A percentile compares a stretch with the other conserved stretches of the same genome.
These are phyloP conservation scores for Naganishia randhawae DNA, from an alignment of 768 basidiomycete species.

Conservation along the genomic window DNA sequence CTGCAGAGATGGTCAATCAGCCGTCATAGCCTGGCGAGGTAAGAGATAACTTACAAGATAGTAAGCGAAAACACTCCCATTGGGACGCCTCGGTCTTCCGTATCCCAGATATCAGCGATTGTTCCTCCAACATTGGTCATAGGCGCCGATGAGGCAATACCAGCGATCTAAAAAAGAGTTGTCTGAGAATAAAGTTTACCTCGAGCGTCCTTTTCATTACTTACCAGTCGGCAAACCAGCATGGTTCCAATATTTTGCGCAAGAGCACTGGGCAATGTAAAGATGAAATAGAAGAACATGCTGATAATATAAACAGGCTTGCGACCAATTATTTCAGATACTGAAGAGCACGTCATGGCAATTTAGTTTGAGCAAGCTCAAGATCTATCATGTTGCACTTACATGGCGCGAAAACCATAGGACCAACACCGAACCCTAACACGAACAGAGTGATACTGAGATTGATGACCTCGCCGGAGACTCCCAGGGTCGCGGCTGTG, in stretches of 20 bases:
- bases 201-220: neutral
- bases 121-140: conserved; percentile 42
- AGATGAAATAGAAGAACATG: conserved; percentile 43
- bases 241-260: conserved; percentile 42
- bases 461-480: conserved; percentile 35
- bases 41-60: conserved; percentile 31
- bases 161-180: conserved; percentile 35
- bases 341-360: neutral
- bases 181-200: neutral
- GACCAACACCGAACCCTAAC: conserved; percentile 45
- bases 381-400: neutral
- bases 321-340: conserved; percentile 45
- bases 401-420: conserved; percentile 45
- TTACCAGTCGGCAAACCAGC: conserved; percentile 39
- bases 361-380: neutral
- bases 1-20: neutral
- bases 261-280: conserved; percentile 48
- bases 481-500: conserved; percentile 33
- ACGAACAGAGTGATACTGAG: conserved; percentile 37
- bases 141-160: conserved; percentile 42
- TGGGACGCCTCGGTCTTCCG: conserved; percentile 43
- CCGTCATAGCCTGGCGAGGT: neutral
- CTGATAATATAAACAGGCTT: conserved; percentile 39
- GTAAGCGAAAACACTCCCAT: conserved; percentile 45
- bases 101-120: conserved; percentile 43